Evolutionary conservation across 2,329 filamentous ascomycete genomes (phyloP).

Genomic region (Pseudocercospora fuligena): DNA sequence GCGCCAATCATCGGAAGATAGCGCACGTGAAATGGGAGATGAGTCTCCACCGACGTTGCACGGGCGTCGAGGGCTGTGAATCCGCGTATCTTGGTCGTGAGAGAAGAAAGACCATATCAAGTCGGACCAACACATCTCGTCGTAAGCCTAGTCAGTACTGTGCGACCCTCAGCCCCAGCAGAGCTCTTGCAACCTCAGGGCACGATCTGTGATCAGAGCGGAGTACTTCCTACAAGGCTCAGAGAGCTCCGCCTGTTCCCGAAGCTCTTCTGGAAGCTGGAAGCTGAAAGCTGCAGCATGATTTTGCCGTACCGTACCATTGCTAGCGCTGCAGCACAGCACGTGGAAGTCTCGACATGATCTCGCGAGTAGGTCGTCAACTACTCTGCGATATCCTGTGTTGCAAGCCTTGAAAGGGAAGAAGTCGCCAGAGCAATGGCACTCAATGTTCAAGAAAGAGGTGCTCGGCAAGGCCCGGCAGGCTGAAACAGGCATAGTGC

Average conservation of each 20-base stretch:
- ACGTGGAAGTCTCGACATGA: neutral
- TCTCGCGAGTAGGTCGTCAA: no score
- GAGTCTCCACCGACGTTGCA: neutral
- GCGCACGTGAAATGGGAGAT: constrained; percentile 1
- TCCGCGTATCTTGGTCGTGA: neutral
- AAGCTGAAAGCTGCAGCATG: neutral
- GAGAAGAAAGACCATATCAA: neutral
- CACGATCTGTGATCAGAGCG: neutral
- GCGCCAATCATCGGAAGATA: neutral
- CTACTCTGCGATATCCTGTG: neutral
- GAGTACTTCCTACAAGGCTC: neutral
- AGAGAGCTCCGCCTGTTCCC: neutral
- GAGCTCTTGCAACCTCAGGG: neutral
- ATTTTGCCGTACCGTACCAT: neutral
- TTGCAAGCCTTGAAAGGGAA: neutral
- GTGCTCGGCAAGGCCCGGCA: constrained; percentile 17
- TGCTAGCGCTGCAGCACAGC: neutral
- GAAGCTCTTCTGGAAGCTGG: neutral
- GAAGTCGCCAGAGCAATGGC: neutral
- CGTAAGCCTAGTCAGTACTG: neutral
- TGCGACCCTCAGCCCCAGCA: neutral
- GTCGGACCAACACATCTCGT: neutral
- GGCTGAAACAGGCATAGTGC: constrained; percentile 14
- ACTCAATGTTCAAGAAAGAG: neutral
- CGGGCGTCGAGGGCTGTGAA: neutral